Evolutionary conservation across 2,329 filamentous ascomycete species (phyloP), one percentile per base, ranked within the genome.

Genomic region (Alternaria sp.): DNA sequence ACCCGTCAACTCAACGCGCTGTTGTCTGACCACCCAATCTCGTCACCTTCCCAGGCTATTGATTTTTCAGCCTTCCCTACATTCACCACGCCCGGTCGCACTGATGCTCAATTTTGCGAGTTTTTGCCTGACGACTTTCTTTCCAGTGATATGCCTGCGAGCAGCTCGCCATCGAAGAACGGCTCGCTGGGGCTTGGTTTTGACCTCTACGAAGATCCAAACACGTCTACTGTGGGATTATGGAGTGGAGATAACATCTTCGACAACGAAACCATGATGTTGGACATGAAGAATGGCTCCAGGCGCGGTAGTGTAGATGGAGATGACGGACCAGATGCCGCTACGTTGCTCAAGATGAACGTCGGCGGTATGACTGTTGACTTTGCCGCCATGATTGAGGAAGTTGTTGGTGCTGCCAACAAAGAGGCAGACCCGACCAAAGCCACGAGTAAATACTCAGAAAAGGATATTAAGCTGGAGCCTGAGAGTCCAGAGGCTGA

Each of bases 1-100:
- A 88, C 87, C 2, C 83, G 85, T 38, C 86, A 88, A 22, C 83
- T 92, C 36, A 86, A 85, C 65, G 85, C 90, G 68, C 81, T 92
- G 62, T 81, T 92, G 20, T 78, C 75, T 6, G 73, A 75, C 32
- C 67, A 68, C 53, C 66, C 67, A n/a, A 65, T 68, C n/a, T 69
- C 69, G 3, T 78, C 74, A 8, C 73, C 74, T 28, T 71, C 70
- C 12, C 72, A 75, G 55, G 54, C 58, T 10, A 68, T 78, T 25
- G 73, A 77, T 53, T 73, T 77, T 46, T 73, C 73, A 6, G 49
- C 81, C 81, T 75, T 77, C 27, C 69, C 75, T 1, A 65, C 65
- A 27, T 78, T 74, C 57, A 72, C 67, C 45, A 74, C 73, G 11
- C 72, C 76, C 9, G 70, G 69, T 49, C 68, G 70, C 22, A 64